These are phyloP conservation scores for Venturia oleaginea DNA, from an alignment of 2,329 filamentous ascomycete species.

Conservation along the genomic window DNA sequence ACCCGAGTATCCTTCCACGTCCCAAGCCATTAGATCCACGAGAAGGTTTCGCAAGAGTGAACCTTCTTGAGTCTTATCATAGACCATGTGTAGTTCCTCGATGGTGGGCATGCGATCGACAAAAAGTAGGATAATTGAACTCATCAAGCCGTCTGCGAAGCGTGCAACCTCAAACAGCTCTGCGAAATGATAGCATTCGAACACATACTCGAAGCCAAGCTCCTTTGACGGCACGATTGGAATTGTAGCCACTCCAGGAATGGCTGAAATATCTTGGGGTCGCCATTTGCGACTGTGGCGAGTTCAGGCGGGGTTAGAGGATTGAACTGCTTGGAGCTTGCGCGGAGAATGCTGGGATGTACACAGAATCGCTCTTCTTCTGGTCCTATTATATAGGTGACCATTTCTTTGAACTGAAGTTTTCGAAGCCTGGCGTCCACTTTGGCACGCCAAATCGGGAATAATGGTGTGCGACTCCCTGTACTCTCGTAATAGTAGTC, in stretches of 20 bases:
- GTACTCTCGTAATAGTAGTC: background rate
- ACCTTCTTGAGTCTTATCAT: background rate
- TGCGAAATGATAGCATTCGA: background rate
- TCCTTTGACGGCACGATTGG: background rate
- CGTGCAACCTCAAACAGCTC: background rate
- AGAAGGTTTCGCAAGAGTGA: background rate
- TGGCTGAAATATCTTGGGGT: background rate
- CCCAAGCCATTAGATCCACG: background rate
- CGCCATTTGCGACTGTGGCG: background rate
- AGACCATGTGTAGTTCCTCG: background rate
- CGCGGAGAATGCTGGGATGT: background rate
- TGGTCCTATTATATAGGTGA: background rate
- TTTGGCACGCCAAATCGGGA: background rate
- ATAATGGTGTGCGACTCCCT: background rate
- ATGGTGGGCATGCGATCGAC: background rate
- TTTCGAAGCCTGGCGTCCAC: background rate
- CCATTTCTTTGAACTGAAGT: background rate
- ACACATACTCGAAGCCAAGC: background rate
- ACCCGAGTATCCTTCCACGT: background rate
- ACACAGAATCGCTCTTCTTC: background rate
- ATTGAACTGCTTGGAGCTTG: background rate
- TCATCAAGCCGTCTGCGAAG: background rate
- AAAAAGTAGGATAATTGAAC: background rate
- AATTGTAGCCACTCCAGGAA: background rate
- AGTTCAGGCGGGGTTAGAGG: background rate